Percentiles rank a stretch among this genome's conserved stretches.
Conservation (phyloP, 257 asterid genomes). For the Craterostigma plantagineum region DNA sequence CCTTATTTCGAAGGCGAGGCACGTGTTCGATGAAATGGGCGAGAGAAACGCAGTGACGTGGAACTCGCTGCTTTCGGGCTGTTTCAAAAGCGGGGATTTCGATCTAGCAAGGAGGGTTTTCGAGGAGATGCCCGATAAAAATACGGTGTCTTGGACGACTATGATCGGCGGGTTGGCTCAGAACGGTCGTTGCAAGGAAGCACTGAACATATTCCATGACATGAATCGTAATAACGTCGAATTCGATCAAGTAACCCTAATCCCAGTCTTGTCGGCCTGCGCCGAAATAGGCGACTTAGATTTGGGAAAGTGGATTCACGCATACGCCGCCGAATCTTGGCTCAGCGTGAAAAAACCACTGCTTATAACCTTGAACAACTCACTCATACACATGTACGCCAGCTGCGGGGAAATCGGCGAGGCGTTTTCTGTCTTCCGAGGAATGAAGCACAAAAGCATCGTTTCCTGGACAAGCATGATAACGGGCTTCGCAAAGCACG, state of each 20-base stretch:
- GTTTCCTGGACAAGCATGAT: slow-evolving; percentile 77
- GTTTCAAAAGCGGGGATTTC: slow-evolving; percentile 25
- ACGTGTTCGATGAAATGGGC: slow-evolving; percentile 52
- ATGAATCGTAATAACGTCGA: slow-evolving; percentile 28
- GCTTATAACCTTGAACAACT: slow-evolving; percentile 31
- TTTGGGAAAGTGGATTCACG: slow-evolving; percentile 55
- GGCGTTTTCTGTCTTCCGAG: slow-evolving; percentile 32
- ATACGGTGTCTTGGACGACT: slow-evolving; percentile 71
- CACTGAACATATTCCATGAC: slow-evolving; percentile 25
- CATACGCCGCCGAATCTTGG: slow-evolving; percentile 18
- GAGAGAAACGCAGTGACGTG: slow-evolving; percentile 50
- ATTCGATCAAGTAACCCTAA: slow-evolving; percentile 57
- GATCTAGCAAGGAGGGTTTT: slow-evolving; percentile 29
- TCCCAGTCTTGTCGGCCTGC: slow-evolving; percentile 56
- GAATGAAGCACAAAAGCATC: slow-evolving; percentile 26
- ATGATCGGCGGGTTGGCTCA: slow-evolving; percentile 53
- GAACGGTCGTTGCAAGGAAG: slow-evolving; percentile 46
- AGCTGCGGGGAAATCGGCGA: slow-evolving; percentile 58
- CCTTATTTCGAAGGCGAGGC: slow-evolving; percentile 21
- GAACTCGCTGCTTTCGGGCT: slow-evolving; percentile 59
- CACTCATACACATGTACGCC: slow-evolving; percentile 72
- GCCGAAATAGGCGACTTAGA: slow-evolving; percentile 54
- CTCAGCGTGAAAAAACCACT: slow-evolving; percentile 12
- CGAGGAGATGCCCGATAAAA: slow-evolving; percentile 45
- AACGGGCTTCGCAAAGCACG: slow-evolving; percentile 61